phyloP scores from a whole-genome alignment of 805 yeast genomes.

The Saccharomycopsis guyanensis region DNA sequence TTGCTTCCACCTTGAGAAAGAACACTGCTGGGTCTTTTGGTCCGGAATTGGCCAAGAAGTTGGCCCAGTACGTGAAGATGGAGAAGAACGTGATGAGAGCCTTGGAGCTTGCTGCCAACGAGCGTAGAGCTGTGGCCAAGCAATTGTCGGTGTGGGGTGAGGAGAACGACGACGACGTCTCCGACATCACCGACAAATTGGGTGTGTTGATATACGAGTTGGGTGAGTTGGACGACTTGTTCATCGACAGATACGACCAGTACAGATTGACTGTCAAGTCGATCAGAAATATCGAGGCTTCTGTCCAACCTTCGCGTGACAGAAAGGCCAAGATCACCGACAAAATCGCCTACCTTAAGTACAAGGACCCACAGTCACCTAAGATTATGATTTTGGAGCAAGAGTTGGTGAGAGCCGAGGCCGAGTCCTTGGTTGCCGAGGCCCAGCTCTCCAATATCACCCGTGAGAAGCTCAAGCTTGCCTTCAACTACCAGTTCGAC shows the following conservation, averaged over 20 bases:
- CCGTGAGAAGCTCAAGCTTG: slow-evolving; percentile 78
- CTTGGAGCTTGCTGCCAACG: slow-evolving; percentile 67
- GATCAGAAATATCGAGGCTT: slow-evolving; percentile 76
- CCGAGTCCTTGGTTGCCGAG: slow-evolving; percentile 85
- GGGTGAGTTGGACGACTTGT: slow-evolving; percentile 83
- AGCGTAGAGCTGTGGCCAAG: slow-evolving; percentile 74
- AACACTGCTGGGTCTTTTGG: slow-evolving; percentile 73
- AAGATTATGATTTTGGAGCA: slow-evolving; percentile 77
- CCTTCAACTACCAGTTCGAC: slow-evolving; percentile 78
- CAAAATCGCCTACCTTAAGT: slow-evolving; percentile 74
- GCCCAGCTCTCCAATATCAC: slow-evolving; percentile 86
- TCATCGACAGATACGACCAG: slow-evolving; percentile 79
- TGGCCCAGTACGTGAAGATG: slow-evolving; percentile 67
- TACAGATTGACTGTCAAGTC: slow-evolving; percentile 77
- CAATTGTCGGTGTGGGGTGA: slow-evolving; percentile 84
- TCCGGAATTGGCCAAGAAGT: slow-evolving; percentile 70
- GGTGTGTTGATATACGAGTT: slow-evolving; percentile 78
- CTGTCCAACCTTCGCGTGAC: slow-evolving; percentile 84
- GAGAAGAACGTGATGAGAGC: slow-evolving; percentile 78
- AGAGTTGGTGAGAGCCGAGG: slow-evolving; percentile 86
- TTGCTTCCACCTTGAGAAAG: slow-evolving; percentile 53
- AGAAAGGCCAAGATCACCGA: slow-evolving; percentile 81
- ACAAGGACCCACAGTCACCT: slow-evolving; percentile 78
- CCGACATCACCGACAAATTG: slow-evolving; percentile 79
- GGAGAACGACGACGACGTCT: slow-evolving; percentile 76